Evolutionary conservation across 768 basidiomycete genomes (phyloP).

Genomic region (Lentinula detonsa): DNA sequence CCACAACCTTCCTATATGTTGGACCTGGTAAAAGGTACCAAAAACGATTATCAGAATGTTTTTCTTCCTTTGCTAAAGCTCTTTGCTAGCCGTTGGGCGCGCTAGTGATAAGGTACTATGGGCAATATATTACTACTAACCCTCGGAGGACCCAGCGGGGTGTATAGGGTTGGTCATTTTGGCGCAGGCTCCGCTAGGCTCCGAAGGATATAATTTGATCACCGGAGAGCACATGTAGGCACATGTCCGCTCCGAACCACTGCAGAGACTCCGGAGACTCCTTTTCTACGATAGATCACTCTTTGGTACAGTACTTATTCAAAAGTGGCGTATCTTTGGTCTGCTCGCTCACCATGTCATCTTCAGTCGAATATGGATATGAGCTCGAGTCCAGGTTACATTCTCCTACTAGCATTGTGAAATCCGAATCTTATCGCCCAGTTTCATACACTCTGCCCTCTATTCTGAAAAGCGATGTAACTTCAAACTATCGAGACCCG

Average conservation of each 20-base stretch:
- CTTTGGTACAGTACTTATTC: not conserved
- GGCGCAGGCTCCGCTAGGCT: not conserved
- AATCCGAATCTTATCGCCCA: not conserved
- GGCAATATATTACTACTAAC: not conserved
- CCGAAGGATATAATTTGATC: not conserved
- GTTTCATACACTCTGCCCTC: not conserved
- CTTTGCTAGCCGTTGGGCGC: too few species aligned
- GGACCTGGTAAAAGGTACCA: too few species aligned
- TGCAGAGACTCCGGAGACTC: not conserved
- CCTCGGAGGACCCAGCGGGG: not conserved
- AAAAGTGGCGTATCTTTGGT: not conserved
- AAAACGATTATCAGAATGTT: too few species aligned
- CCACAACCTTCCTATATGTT: too few species aligned
- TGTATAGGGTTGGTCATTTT: not conserved
- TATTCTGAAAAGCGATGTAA: not conserved
- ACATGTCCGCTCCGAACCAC: not conserved
- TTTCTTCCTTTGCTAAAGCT: too few species aligned
- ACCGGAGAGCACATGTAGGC: not conserved
- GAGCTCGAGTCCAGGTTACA: not conserved
- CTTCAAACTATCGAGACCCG: not conserved
- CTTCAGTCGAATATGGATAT: not conserved
- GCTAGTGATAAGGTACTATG: too few species aligned
- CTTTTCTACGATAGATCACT: not conserved
- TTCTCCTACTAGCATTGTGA: not conserved
- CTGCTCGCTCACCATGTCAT: not conserved